Percentiles rank a stretch among this genome's conserved stretches.
Evolutionary conservation across 2,329 filamentous ascomycete genomes (phyloP).

Genomic region (Apiospora saccharicola): DNA sequence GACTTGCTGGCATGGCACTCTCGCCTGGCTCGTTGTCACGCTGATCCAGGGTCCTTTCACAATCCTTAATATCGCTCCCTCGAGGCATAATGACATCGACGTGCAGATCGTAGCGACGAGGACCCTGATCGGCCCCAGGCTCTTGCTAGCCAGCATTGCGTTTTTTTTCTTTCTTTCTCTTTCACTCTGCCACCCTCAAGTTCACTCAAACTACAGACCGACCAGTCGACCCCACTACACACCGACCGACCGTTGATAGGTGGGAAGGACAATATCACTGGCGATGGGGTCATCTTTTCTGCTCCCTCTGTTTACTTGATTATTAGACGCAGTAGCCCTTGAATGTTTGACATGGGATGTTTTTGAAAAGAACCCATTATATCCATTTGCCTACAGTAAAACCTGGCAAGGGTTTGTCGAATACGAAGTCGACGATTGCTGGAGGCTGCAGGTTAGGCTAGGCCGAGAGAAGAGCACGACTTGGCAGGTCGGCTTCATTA

Average conservation of each 20-base stretch:
- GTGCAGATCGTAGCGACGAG: neutral
- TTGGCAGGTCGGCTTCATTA: neutral
- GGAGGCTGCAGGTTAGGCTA: neutral
- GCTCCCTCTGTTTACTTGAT: neutral
- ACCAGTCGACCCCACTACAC: neutral
- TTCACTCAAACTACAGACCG: neutral
- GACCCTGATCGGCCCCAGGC: constrained; percentile 2
- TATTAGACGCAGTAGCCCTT: constrained; percentile 3
- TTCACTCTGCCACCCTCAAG: neutral
- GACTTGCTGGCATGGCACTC: neutral
- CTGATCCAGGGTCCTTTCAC: constrained; percentile 13
- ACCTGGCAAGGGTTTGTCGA: neutral
- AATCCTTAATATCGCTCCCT: neutral
- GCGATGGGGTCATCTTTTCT: neutral
- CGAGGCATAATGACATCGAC: constrained; percentile 16
- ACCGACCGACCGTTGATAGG: neutral
- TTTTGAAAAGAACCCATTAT: neutral
- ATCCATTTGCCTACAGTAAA: neutral
- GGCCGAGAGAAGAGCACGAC: too few relatives aligned
- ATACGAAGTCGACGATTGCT: neutral
- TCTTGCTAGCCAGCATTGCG: neutral
- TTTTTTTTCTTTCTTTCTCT: neutral
- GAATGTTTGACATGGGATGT: too few relatives aligned
- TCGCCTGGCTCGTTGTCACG: neutral
- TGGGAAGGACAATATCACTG: neutral